These are phyloP conservation scores for Citrus medica DNA, from an alignment of 345 rosid species.

Conservation along the genomic window DNA sequence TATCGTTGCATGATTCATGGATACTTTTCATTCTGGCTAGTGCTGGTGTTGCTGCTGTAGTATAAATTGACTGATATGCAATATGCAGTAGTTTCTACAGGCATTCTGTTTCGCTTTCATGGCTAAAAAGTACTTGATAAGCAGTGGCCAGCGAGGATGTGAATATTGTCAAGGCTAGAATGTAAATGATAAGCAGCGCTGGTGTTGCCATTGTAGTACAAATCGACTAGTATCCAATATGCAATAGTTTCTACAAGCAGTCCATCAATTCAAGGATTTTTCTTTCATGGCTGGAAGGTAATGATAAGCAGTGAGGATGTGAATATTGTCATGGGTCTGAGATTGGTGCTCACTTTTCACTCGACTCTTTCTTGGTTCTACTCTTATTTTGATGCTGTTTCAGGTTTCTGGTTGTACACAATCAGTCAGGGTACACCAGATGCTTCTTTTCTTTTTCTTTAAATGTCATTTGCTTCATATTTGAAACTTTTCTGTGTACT, in stretches of 20 bases:
- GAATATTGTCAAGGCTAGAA: neutral
- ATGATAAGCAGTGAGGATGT: neutral
- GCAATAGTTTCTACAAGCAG: conserved; percentile 7
- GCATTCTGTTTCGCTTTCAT: neutral
- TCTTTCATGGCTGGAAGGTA: conserved; percentile 4
- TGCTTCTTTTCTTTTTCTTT: neutral
- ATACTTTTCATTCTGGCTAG: conserved; percentile 4
- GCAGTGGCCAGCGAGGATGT: neutral
- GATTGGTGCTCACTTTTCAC: neutral
- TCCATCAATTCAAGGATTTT: conserved; percentile 4
- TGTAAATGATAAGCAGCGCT: neutral
- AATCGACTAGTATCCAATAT: conserved; percentile 8
- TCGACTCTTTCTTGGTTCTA: neutral
- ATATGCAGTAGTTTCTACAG: conserved; percentile 11
- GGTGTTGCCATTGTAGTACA: neutral
- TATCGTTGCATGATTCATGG: neutral
- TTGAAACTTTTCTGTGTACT: neutral
- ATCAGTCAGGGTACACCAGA: neutral
- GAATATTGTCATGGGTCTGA: neutral
- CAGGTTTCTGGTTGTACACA: conserved; percentile 6
- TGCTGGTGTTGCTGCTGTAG: conserved; percentile 1
- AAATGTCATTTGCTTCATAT: neutral
- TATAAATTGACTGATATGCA: conserved; percentile 9
- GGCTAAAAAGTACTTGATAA: conserved; percentile 10
- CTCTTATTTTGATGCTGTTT: neutral